These are phyloP conservation scores for Diaporthe sp. DNA, from an alignment of 2,329 filamentous ascomycete genomes.

Conservation along the genomic window DNA sequence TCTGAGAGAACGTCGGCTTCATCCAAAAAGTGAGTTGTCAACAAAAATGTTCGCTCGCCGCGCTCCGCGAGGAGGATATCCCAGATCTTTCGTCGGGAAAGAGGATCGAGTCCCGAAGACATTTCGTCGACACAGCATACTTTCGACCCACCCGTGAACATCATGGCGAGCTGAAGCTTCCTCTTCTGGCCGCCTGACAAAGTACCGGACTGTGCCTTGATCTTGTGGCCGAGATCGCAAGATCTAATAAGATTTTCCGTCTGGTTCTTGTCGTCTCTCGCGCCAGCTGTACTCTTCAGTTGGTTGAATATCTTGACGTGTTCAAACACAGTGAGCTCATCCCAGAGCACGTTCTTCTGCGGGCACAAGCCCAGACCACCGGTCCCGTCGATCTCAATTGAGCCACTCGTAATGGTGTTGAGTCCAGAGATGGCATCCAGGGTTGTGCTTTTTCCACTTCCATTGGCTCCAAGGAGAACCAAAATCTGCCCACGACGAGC, in stretches of 20 bases:
- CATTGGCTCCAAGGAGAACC: conserved; percentile 89
- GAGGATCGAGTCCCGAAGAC: conserved; percentile 87
- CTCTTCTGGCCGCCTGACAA: conserved; percentile 93
- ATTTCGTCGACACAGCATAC: conserved; percentile 95
- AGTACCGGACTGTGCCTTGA: conserved; percentile 79
- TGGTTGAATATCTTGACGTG: conserved; percentile 88
- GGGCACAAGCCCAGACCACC: conserved; percentile 89
- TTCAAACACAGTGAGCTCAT: conserved; percentile 86
- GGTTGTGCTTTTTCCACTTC: conserved; percentile 91
- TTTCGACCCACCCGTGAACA: conserved; percentile 87
- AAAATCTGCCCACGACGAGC: conserved; percentile 86
- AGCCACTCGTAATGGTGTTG: conserved; percentile 80
- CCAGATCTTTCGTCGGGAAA: conserved; percentile 92
- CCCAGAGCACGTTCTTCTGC: conserved; percentile 95
- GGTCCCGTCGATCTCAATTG: conserved; percentile 81
- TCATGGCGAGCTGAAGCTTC: conserved; percentile 93
- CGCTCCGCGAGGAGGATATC: conserved; percentile 90
- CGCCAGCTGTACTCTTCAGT: conserved; percentile 69
- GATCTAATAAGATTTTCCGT: conserved; percentile 74
- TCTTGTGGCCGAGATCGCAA: conserved; percentile 83
- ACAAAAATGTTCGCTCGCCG: conserved; percentile 83
- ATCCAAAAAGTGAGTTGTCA: conserved; percentile 95
- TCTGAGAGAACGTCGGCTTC: conserved; percentile 93
- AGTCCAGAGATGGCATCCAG: conserved; percentile 89
- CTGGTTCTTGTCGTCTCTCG: conserved; percentile 68